Conservation (phyloP, 441 rosid species). For the Omphalea diandra region DNA sequence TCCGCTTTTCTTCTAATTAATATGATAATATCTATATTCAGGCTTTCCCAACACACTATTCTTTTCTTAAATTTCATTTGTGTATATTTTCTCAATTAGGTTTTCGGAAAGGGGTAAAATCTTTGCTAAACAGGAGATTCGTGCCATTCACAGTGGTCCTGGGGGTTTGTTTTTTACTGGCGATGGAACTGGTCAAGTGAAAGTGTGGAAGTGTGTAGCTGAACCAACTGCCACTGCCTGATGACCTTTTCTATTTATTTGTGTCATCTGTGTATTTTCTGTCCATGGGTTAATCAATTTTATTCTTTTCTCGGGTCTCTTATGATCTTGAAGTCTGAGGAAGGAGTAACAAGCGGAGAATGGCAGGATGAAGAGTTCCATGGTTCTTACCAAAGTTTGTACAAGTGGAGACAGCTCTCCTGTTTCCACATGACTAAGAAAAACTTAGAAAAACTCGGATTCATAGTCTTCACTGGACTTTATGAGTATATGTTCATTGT, state of each 20-base stretch:
- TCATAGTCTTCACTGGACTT: background rate
- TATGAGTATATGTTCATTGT: background rate
- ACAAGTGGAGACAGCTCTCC: conserved; percentile 1
- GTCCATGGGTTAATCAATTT: conserved; percentile 11
- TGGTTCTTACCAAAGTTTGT: conserved; percentile 8
- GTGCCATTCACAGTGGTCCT: conserved; percentile 77
- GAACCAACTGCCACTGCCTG: conserved; percentile 40
- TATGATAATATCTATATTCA: background rate
- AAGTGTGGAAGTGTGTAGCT: conserved; percentile 80
- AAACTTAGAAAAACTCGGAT: too few relatives aligned
- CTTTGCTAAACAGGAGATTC: conserved; percentile 77
- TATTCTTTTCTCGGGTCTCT: conserved; percentile 14
- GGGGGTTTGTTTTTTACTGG: conserved; percentile 89
- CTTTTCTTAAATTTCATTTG: background rate
- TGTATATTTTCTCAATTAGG: conserved; percentile 37
- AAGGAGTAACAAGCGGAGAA: conserved; percentile 31
- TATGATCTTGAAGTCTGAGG: conserved; percentile 23
- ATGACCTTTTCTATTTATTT: conserved; percentile 17
- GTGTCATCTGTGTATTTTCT: conserved; percentile 12
- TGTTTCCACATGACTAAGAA: background rate
- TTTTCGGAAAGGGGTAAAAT: conserved; percentile 91
- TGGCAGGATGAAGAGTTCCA: conserved; percentile 1
- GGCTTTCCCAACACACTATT: background rate
- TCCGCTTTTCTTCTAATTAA: background rate
- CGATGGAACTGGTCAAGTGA: conserved; percentile 90